Conservation (phyloP, 208 protist species). For the Tritrichomonas musculus region DNA sequence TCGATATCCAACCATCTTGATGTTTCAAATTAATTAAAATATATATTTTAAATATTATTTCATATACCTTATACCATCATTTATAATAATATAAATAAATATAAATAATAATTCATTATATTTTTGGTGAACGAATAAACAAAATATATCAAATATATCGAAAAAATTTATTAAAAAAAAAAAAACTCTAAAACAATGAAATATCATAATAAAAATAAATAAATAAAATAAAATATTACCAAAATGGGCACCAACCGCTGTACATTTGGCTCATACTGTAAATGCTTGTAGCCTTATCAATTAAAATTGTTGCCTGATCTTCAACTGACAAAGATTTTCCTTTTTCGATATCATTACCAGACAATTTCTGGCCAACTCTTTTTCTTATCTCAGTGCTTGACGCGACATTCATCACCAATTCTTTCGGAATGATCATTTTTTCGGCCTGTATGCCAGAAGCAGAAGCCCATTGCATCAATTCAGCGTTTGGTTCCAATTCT, state of each 20-base stretch:
- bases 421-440: background rate
- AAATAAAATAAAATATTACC: too few species aligned
- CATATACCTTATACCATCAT: too few species aligned
- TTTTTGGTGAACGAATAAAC: too few species aligned
- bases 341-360: background rate
- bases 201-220: too few species aligned
- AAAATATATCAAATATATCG: too few species aligned
- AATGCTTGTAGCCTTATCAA: background rate
- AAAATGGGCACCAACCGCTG: constrained; percentile 24
- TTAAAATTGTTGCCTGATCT: background rate
- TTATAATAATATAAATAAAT: too few species aligned
- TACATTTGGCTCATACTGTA: background rate
- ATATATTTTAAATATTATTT: too few species aligned
- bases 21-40: too few species aligned
- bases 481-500: background rate
- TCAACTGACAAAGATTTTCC: background rate
- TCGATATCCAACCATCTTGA: too few species aligned
- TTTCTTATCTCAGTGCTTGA: background rate
- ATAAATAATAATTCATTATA: too few species aligned
- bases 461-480: background rate
- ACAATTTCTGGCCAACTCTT: background rate
- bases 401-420: background rate
- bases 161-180: too few species aligned
- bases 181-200: too few species aligned
- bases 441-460: background rate